Conservation (phyloP, 2,329 filamentous ascomycete genomes). For the Myriosclerotinia scirpicola region DNA sequence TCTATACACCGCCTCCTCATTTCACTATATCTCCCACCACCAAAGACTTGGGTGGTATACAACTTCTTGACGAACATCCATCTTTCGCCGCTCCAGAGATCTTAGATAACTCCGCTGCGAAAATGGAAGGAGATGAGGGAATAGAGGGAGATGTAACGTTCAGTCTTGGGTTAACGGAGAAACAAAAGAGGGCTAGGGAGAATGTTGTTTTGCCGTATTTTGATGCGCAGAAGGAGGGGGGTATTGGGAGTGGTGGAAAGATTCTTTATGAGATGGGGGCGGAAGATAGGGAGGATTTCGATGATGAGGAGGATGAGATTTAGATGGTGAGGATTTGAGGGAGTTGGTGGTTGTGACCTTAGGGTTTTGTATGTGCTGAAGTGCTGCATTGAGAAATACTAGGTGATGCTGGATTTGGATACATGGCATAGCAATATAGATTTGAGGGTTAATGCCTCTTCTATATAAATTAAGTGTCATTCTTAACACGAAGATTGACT, state of each 20-base stretch:
- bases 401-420: no score
- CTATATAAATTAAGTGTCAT: no score
- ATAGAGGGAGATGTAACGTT: constrained; percentile 74
- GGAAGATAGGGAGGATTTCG: constrained; percentile 96
- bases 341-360: no score
- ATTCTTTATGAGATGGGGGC: constrained; percentile 96
- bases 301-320: constrained; percentile 72
- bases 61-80: constrained; percentile 76
- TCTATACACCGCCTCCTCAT: constrained; percentile 45
- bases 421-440: no score
- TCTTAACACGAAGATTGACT: no score
- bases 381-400: no score
- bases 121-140: constrained; percentile 35
- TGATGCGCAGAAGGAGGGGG: constrained; percentile 83
- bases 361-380: no score
- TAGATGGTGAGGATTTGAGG: constrained; percentile 10
- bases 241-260: constrained; percentile 79
- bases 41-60: constrained; percentile 25
- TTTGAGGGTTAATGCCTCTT: no score
- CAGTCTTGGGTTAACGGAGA: constrained; percentile 81
- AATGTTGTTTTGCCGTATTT: constrained; percentile 93
- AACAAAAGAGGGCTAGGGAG: constrained; percentile 82
- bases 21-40: constrained; percentile 25
- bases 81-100: constrained; percentile 53
- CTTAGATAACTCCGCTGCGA: constrained; percentile 41